Evolutionary conservation across 768 basidiomycete species (phyloP).

Genomic region (Serendipita sp.): DNA sequence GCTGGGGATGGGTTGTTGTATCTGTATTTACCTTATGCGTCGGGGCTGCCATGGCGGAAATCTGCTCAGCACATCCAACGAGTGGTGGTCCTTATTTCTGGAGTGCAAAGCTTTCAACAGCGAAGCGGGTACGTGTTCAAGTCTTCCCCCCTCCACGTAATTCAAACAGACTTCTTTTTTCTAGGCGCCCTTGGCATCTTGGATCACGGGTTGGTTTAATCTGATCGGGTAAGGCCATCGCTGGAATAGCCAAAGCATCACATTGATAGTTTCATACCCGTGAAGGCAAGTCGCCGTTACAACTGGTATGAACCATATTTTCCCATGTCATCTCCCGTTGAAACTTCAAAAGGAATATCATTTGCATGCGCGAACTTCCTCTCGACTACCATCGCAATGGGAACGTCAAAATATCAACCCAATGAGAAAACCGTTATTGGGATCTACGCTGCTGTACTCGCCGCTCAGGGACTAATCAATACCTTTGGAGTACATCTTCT

Average conservation of each 20-base stretch:
- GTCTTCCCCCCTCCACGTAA: neutral
- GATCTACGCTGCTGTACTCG: slow-evolving; percentile 50
- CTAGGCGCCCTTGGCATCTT: slow-evolving; percentile 48
- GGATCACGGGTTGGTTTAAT: slow-evolving; percentile 63
- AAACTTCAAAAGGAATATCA: neutral
- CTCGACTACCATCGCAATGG: slow-evolving; percentile 43
- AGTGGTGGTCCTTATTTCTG: slow-evolving; percentile 66
- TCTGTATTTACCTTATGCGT: slow-evolving; percentile 53
- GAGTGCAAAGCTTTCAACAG: slow-evolving; percentile 58
- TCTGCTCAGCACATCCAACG: slow-evolving; percentile 48
- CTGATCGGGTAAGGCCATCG: slow-evolving; percentile 28
- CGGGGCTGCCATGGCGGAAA: slow-evolving; percentile 56
- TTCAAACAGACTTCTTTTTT: slow-evolving; percentile 9
- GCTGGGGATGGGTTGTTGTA: slow-evolving; percentile 53
- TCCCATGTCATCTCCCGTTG: neutral
- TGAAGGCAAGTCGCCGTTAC: slow-evolving; percentile 52
- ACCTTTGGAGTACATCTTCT: slow-evolving; percentile 56
- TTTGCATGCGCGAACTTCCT: slow-evolving; percentile 54
- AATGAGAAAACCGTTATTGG: slow-evolving; percentile 47
- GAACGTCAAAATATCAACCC: slow-evolving; percentile 38
- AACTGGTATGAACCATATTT: slow-evolving; percentile 43
- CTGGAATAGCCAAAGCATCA: neutral
- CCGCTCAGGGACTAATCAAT: slow-evolving; percentile 54
- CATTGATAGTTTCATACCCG: neutral
- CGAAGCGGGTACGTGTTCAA: slow-evolving; percentile 10